Conservation (phyloP, 225 moss, liverwort and hornwort species). For the Thuidium tamariscinum region DNA sequence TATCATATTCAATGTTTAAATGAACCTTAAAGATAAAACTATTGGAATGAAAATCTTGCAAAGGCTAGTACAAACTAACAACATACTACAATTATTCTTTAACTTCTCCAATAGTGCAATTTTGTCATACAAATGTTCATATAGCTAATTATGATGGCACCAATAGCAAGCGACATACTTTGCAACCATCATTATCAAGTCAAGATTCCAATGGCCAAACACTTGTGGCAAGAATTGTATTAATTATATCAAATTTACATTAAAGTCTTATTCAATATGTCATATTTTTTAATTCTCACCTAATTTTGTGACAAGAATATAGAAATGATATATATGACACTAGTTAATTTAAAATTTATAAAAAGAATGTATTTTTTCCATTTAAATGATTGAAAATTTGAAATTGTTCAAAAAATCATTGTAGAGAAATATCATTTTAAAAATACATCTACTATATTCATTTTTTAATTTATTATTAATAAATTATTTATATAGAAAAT, state of each 20-base stretch:
- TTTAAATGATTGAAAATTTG: background rate
- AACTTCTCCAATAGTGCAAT: background rate
- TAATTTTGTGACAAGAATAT: background rate
- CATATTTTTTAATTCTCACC: accelerated
- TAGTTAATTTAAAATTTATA: background rate
- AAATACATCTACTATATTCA: no score
- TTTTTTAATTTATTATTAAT: background rate
- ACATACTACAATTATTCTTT: background rate
- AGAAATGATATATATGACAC: background rate
- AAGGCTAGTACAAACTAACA: background rate
- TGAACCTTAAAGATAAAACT: background rate
- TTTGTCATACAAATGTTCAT: background rate
- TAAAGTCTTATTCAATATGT: background rate
- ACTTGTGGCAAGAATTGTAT: background rate
- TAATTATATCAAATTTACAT: background rate
- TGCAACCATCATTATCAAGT: background rate
- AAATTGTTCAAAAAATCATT: background rate
- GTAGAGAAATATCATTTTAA: accelerated
- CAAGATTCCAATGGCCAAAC: background rate
- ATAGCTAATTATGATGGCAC: background rate
- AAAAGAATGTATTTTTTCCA: accelerated
- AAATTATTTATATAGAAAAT: background rate
- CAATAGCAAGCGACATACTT: background rate
- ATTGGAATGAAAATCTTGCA: background rate
- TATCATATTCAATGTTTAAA: background rate